Evolutionary conservation across 2,329 filamentous ascomycete species (phyloP).

Genomic region (Amauroascus verrucosus): DNA sequence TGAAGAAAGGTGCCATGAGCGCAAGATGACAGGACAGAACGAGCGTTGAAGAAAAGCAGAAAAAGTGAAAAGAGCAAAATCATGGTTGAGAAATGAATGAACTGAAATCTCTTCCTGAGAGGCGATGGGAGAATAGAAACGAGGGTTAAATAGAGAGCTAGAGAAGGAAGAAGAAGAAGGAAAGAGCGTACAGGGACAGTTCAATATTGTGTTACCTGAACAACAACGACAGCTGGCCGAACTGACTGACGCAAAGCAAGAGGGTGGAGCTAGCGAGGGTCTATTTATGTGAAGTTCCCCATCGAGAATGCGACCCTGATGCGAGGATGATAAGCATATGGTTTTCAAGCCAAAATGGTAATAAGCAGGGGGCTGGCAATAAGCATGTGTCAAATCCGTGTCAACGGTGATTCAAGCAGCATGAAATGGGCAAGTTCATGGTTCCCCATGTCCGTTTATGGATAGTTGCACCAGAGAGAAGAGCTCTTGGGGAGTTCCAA

Average conservation of each 20-base stretch:
- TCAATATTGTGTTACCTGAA: conserved; percentile 9
- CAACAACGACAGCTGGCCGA: conserved; percentile 1
- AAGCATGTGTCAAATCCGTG: conserved; percentile 7
- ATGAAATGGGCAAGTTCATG: conserved; percentile 1
- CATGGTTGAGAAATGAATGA: conserved; percentile 6
- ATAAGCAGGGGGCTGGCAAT: not conserved
- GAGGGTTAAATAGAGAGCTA: not conserved
- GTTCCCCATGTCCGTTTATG: not conserved
- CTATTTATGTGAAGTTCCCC: conserved; percentile 5
- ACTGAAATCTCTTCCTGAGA: not conserved
- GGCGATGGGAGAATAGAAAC: not conserved
- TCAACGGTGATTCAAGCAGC: conserved; percentile 11
- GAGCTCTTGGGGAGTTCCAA: not conserved
- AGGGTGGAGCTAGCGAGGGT: conserved; percentile 3
- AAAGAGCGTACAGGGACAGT: conserved; percentile 6
- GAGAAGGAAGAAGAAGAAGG: not conserved
- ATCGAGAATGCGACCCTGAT: conserved; percentile 6
- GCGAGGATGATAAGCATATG: not conserved
- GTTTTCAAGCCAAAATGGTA: not conserved
- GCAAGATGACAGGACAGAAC: conserved; percentile 28
- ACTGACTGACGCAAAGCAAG: not conserved
- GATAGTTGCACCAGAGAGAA: not conserved
- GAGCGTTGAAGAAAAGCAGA: conserved; percentile 10
- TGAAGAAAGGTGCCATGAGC: conserved; percentile 34
- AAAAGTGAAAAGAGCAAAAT: not conserved